Conservation (phyloP, 208 protist species). For the Crithidia fasciculata region DNA sequence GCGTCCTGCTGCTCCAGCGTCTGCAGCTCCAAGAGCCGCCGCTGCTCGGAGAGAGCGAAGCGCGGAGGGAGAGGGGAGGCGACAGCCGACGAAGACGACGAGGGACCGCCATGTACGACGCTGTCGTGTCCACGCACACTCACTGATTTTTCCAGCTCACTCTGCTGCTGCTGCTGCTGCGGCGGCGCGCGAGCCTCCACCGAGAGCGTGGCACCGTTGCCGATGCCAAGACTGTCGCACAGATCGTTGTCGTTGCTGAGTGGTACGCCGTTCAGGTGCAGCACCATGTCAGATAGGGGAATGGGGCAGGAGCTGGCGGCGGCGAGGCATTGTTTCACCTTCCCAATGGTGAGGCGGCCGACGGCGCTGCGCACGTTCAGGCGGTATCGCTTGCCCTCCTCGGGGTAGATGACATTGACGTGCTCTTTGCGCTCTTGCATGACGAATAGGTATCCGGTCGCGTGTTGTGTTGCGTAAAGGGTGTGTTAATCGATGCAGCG, state of each 20-base stretch:
- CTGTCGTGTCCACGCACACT: too few relatives aligned
- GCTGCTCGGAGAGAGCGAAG: conserved; percentile 40
- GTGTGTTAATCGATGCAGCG: background rate
- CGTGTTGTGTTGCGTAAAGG: background rate
- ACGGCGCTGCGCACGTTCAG: conserved; percentile 64
- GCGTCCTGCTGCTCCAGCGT: conserved; percentile 64
- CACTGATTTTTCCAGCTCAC: too few relatives aligned
- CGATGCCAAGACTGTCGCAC: conserved; percentile 63
- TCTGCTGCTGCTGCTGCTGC: background rate
- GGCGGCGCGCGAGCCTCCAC: conserved; percentile 35
- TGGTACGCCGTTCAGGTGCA: conserved; percentile 64
- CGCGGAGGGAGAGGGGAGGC: background rate
- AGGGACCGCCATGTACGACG: too few relatives aligned
- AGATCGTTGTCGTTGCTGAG: conserved; percentile 49
- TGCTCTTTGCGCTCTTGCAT: conserved; percentile 30
- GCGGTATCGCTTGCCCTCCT: conserved; percentile 61
- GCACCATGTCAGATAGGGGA: conserved; percentile 41
- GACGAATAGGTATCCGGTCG: too few relatives aligned
- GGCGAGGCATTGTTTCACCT: conserved; percentile 77
- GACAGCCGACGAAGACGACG: background rate
- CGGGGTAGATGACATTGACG: conserved; percentile 63
- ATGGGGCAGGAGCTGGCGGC: conserved; percentile 54
- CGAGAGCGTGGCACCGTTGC: conserved; percentile 58
- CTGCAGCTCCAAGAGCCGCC: conserved; percentile 64
- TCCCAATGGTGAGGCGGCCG: conserved; percentile 54